Conservation (phyloP, 805 yeast species). For the Candida patagonica region DNA sequence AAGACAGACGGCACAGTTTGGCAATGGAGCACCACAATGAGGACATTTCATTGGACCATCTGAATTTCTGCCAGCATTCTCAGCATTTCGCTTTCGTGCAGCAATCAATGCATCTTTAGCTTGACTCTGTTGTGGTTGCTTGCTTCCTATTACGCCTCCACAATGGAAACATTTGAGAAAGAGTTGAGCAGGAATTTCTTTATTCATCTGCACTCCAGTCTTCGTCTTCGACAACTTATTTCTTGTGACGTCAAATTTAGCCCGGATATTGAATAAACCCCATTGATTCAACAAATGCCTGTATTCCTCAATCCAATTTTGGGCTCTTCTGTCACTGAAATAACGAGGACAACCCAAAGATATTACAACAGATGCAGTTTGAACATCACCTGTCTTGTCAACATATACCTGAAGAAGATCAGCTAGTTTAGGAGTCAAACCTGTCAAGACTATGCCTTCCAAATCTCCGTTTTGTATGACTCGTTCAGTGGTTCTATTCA, state of each 20-base stretch:
- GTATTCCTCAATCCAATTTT: slow-evolving; percentile 63
- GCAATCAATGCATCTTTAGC: not conserved
- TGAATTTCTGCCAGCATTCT: not conserved
- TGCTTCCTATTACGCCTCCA: slow-evolving; percentile 36
- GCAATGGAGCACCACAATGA: slow-evolving; percentile 79
- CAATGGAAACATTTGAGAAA: slow-evolving; percentile 76
- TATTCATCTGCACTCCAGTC: slow-evolving; percentile 39
- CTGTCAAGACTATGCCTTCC: slow-evolving; percentile 85
- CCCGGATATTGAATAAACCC: slow-evolving; percentile 68
- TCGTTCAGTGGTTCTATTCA: slow-evolving; percentile 57
- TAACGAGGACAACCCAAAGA: slow-evolving; percentile 79
- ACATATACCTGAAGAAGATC: slow-evolving; percentile 79
- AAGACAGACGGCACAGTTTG: slow-evolving; percentile 84
- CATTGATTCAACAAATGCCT: slow-evolving; percentile 65
- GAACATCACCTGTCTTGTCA: slow-evolving; percentile 82
- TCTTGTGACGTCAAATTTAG: slow-evolving; percentile 76
- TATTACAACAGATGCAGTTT: slow-evolving; percentile 77
- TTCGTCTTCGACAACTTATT: slow-evolving; percentile 50
- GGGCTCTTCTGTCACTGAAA: slow-evolving; percentile 62
- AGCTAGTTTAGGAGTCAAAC: slow-evolving; percentile 79
- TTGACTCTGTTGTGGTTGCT: not conserved
- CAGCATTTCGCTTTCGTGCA: not conserved
- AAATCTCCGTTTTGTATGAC: slow-evolving; percentile 75
- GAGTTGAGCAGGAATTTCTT: slow-evolving; percentile 61
- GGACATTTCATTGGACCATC: slow-evolving; percentile 41